A percentile compares a stretch with the other conserved stretches of the same genome.
These are phyloP conservation scores for Diaporthe australafricana DNA, from an alignment of 2,329 filamentous ascomycete species.

Conservation along the genomic window DNA sequence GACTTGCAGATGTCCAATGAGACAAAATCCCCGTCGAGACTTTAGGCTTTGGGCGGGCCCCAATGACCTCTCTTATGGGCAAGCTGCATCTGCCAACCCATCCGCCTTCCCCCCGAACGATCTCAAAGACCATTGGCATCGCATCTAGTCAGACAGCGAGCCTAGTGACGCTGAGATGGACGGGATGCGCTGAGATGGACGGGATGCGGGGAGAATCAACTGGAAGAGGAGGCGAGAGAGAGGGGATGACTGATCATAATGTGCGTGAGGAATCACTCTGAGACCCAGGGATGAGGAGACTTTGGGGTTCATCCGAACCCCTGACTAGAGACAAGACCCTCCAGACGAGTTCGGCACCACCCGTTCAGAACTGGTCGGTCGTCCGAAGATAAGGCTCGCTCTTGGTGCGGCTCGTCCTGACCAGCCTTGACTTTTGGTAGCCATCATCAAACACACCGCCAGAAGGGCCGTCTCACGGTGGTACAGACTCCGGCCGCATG, in stretches of 20 bases:
- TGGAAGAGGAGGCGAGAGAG: slow-evolving; percentile 8
- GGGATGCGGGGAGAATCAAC: neutral
- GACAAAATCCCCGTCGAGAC: slow-evolving; percentile 29
- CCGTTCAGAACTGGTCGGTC: neutral
- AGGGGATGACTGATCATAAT: slow-evolving; percentile 14
- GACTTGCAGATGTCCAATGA: slow-evolving; percentile 36
- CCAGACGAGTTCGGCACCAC: slow-evolving; percentile 15
- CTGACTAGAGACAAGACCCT: slow-evolving; percentile 3
- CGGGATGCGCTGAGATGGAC: neutral
- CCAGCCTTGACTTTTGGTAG: neutral
- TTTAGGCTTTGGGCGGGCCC: slow-evolving; percentile 38
- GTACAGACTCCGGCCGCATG: slow-evolving; percentile 27
- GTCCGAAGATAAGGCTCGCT: slow-evolving; percentile 7
- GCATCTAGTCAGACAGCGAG: neutral
- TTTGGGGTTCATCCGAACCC: slow-evolving; percentile 3
- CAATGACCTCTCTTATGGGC: slow-evolving; percentile 25
- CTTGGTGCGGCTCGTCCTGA: slow-evolving; percentile 5
- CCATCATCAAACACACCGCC: slow-evolving; percentile 32
- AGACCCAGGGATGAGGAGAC: slow-evolving; percentile 10
- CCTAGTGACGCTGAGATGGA: neutral
- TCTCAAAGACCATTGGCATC: slow-evolving; percentile 8
- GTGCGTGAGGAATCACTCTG: slow-evolving; percentile 7
- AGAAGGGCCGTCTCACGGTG: slow-evolving; percentile 28
- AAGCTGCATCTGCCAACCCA: slow-evolving; percentile 16
- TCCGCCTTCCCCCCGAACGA: neutral